Conservation (phyloP, 2,329 filamentous ascomycete genomes). For the Penicillium sp. region DNA sequence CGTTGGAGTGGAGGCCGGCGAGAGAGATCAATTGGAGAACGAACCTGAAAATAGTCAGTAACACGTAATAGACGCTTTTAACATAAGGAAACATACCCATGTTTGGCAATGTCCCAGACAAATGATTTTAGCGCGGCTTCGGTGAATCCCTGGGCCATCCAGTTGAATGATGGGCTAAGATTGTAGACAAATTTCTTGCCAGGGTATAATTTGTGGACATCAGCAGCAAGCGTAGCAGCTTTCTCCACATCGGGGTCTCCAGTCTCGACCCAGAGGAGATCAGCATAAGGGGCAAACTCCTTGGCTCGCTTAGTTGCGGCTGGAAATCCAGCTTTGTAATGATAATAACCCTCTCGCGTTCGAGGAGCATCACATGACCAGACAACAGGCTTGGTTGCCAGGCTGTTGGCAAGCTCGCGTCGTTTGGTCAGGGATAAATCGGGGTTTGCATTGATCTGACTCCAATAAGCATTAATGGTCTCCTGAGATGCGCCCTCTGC, state of each 20-base stretch:
- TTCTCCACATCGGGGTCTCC: constrained; percentile 80
- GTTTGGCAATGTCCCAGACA: constrained; percentile 90
- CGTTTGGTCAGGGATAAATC: constrained; percentile 76
- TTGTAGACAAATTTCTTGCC: constrained; percentile 95
- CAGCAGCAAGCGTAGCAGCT: constrained; percentile 67
- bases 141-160: constrained; percentile 91
- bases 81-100: constrained; percentile 60
- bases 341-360: constrained; percentile 71
- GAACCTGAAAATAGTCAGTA: constrained; percentile 39
- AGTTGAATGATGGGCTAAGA: constrained; percentile 94
- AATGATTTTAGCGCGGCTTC: constrained; percentile 80
- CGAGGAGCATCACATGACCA: constrained; percentile 92
- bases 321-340: constrained; percentile 64
- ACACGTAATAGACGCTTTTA: constrained; percentile 7
- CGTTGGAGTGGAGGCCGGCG: constrained; percentile 61
- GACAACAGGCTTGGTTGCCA: constrained; percentile 64
- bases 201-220: constrained; percentile 67
- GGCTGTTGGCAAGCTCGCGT: constrained; percentile 64
- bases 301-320: constrained; percentile 91
- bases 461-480: constrained; percentile 65
- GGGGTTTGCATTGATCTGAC: constrained; percentile 58
- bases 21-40: constrained; percentile 62
- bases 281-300: constrained; percentile 85
- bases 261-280: constrained; percentile 96
- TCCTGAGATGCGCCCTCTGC: constrained; percentile 60